Base-by-base conservation (phyloP, 2,329 filamentous ascomycete genomes). In the Sphaerulina vaccinii region DNA sequence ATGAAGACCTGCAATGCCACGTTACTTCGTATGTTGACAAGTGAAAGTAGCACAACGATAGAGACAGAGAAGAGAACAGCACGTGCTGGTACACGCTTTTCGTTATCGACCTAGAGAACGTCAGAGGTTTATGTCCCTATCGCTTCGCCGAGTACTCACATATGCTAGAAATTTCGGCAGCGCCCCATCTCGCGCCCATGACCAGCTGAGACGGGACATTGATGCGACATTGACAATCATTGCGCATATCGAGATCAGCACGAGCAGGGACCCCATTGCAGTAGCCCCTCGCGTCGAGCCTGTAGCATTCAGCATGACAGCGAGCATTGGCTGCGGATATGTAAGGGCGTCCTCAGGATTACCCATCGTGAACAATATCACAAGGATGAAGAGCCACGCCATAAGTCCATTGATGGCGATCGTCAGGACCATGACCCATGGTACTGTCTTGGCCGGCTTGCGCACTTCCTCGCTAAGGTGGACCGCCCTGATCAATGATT, bases 111-210 rank as follows among this genome's bases (percentile, higher is more conserved):
- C 55, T 55, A 19, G n/a, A 24, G 18, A 16, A 38, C 7, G 23
- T 51, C 35, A 51, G 52, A n/a, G n/a, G n/a, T n/a, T n/a, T n/a
- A n/a, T n/a, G n/a, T n/a, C n/a, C n/a, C n/a, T n/a, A n/a, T n/a
- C n/a, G n/a, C n/a, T n/a, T n/a, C n/a, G n/a, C n/a, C n/a, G n/a
- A n/a, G 5, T 9, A 39, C 56, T 53, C 36, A 65, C 57, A 35
- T 65, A 54, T 16, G 62, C 53, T 21, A 65, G 55, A 42, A 54
- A 57, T 19, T 52, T 49, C 5, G 61, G 61, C 16, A 63, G 41
- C 6, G 51, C 61, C n/a, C 61, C 59, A 38, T 63, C 61, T 40
- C 61, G 53, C n/a, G 61, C 58, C 59, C 58, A 63, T 13, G 52
- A 54, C 61, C 61, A 63, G n/a, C 50, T 62, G 9, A 62, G 54